Evolutionary conservation across 2,329 filamentous ascomycete species (phyloP), one percentile per base, ranked within the genome.

Genomic region (Fusarium newnesense): DNA sequence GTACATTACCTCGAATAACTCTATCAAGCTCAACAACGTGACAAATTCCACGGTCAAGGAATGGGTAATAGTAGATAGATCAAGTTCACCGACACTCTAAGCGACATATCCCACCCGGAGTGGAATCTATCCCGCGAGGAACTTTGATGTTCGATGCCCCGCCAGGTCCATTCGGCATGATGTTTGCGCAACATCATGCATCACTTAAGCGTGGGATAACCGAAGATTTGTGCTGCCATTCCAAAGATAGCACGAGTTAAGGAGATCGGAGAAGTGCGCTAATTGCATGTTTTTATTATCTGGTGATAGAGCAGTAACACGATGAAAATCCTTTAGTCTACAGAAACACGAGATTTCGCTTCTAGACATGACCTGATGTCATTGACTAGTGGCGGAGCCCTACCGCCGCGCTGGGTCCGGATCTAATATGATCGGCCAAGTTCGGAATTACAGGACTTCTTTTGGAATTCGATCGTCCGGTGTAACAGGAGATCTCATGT

Each of bases 281-380:
- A 19, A 13, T 47, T 57, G 30, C 78, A 87, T 89, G 85, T 70
- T 72, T 40, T 24, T 24, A 24, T 24, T 43, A 15, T 39, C 56
- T 34, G 42, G n/a, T 40, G 56, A 67, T 30, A 32, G 13, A 24
- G 21, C 1, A n/a, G 21, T 60, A 60, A 15, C 39, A 11, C 18
- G 21, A 18, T 12, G 3, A 12, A 28, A 67, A 11, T 21, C 9
- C 4, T 2, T 40, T 28, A 52, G 24, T n/a, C 4, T 30, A 11
- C 7, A n/a, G 9, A 47, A 63, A 63, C 66, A 64, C 18, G 57
- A 68, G 64, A 68, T 24, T 3, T 63, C 26, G n/a, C 47, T 46
- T 50, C 36, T 16, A 15, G 40, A 43, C 5, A 60, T 72, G 69
- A 49, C 32, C 52, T 69, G 69, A 72, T 72, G 32, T 24, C 40